Conservation (phyloP, 495 filamentous ascomycete genomes). For the Trichoderma asperelloides region DNA sequence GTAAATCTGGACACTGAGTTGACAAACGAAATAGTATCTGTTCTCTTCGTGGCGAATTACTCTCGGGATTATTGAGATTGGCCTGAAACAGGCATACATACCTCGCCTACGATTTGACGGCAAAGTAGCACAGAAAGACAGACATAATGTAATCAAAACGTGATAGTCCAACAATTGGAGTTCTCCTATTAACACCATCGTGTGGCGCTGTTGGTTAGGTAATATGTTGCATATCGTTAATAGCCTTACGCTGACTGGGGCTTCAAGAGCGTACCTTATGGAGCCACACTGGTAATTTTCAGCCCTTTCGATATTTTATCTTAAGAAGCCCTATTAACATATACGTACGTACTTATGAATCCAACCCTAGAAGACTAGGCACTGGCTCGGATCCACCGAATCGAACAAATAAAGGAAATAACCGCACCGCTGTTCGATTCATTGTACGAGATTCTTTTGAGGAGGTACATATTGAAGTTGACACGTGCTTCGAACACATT, state of each 20-base stretch:
- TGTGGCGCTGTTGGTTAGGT: slow-evolving; percentile 36
- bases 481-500: no score
- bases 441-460: slow-evolving; percentile 29
- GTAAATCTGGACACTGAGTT: slow-evolving; percentile 15
- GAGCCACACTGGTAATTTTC: slow-evolving; percentile 27
- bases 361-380: slow-evolving; percentile 36
- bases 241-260: slow-evolving; percentile 28
- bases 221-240: neutral
- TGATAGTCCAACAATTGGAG: slow-evolving; percentile 20
- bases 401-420: slow-evolving; percentile 31
- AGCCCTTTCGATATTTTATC: slow-evolving; percentile 17
- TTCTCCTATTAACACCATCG: slow-evolving; percentile 30
- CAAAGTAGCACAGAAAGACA: slow-evolving; percentile 26
- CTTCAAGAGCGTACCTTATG: slow-evolving; percentile 33
- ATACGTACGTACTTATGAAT: slow-evolving; percentile 26
- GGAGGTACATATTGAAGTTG: slow-evolving; percentile 15
- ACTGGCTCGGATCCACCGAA: slow-evolving; percentile 27
- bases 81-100: slow-evolving; percentile 24
- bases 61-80: slow-evolving; percentile 30
- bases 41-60: slow-evolving; percentile 39
- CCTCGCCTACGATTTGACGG: slow-evolving; percentile 33
- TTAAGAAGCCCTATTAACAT: slow-evolving; percentile 27
- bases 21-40: slow-evolving; percentile 24
- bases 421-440: slow-evolving; percentile 31
- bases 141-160: slow-evolving; percentile 24